These are phyloP conservation scores for Phialocephala sp. DNA, from an alignment of 2,329 filamentous ascomycete genomes.

Conservation along the genomic window DNA sequence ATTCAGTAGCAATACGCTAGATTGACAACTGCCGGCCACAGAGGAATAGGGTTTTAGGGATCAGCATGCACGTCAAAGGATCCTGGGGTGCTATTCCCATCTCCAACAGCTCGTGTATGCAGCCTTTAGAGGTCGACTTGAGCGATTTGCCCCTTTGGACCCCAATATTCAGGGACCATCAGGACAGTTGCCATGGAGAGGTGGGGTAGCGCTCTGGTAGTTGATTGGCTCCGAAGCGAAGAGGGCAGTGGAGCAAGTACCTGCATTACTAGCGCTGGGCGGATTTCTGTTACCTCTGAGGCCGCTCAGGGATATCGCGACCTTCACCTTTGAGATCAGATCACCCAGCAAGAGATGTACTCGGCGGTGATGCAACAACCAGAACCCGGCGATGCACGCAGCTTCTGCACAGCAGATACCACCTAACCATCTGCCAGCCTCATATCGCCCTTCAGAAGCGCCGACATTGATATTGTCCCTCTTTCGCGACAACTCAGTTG, in stretches of 20 bases:
- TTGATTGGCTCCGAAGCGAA: neutral
- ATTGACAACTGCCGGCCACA: neutral
- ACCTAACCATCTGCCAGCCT: slow-evolving; percentile 3
- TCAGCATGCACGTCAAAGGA: neutral
- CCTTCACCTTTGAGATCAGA: slow-evolving; percentile 9
- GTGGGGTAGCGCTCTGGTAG: neutral
- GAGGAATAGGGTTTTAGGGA: neutral
- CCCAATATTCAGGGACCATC: neutral
- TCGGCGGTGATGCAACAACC: neutral
- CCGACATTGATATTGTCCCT: neutral
- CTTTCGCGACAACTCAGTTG: slow-evolving; percentile 29
- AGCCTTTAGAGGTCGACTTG: neutral
- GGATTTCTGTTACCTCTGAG: neutral
- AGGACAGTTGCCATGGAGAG: neutral
- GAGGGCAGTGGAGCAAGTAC: neutral
- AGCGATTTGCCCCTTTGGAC: neutral
- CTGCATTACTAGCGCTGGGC: neutral
- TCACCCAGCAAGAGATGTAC: neutral
- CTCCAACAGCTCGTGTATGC: neutral
- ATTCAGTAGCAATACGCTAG: neutral
- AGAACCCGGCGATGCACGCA: slow-evolving; percentile 9
- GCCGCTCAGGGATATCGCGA: slow-evolving; percentile 6
- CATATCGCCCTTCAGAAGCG: neutral
- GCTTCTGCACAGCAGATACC: neutral
- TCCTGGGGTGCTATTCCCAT: neutral